Base-by-base conservation (phyloP, 768 basidiomycete genomes). In the Leucocoprinus sp. region DNA sequence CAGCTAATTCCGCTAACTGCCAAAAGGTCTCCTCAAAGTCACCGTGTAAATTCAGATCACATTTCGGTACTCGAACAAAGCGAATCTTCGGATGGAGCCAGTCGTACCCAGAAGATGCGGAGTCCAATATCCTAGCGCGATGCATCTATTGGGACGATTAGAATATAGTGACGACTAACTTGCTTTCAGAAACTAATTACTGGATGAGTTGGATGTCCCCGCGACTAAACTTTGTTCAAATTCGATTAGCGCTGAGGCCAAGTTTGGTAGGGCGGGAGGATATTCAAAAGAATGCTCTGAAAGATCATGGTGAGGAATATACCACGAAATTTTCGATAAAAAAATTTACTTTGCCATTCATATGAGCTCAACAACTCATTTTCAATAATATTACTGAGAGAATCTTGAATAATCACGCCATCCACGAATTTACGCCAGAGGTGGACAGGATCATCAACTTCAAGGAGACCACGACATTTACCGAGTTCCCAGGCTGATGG, bases 211-310 rank as follows among this genome's bases (percentile, higher is more conserved):
- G 77, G 77, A 57, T 79, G 77, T 2, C n/a, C 77, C 77, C 14
- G 72, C 69, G 8, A 78, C 68, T 14, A 79, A 64, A 51, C 74
- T 75, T 54, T 79, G 76, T 52, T 79, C 76, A 72, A 75, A 79
- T 52, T 71, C 63, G 43, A 76, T 74, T 2, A 70, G 58, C 7
- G 65, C 41, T 15, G 71, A 73, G 15, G 52, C 48, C 31, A 74
- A 53, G 28, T 59, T 56, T 18, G 75, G 76, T 49, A 69, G 70
- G 27, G 17, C 39, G 1, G 72, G 68, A 14, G 74, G 72, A 35
- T 58, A 56, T 36, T 58, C 60, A 52, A 66, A 75, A 0, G 69
- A 58, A 4, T 61, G 43, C 18, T 60, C 73, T 75, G 31, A 4
- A 34, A n/a, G 5, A n/a, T 11, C 7, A 9, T 17, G 7, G 15